phyloP scores from a whole-genome alignment of 2,329 filamentous ascomycete genomes.

The Zymoseptoria tritici region DNA sequence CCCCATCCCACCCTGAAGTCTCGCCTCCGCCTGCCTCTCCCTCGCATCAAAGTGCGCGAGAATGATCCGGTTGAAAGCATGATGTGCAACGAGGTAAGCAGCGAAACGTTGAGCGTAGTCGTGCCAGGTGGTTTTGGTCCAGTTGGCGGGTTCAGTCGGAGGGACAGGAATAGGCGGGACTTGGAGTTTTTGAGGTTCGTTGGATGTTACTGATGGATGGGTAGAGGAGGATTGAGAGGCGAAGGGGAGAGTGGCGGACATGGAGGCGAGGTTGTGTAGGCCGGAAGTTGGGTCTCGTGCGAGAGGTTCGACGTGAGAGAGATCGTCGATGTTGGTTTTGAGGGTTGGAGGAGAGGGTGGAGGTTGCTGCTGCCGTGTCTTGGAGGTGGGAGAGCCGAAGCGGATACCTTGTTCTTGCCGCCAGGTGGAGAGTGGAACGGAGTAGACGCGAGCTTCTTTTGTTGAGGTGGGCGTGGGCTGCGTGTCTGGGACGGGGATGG shows the following conservation, averaged over 20 bases:
- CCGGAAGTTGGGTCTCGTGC: slow-evolving; percentile 39
- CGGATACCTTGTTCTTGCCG: slow-evolving; percentile 19
- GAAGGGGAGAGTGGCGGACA: slow-evolving; percentile 51
- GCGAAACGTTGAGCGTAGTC: slow-evolving; percentile 48
- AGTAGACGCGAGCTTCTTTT: slow-evolving; percentile 27
- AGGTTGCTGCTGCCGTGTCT: slow-evolving; percentile 8
- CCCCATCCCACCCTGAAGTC: slow-evolving; percentile 34
- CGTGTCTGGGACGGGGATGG: slow-evolving; percentile 7
- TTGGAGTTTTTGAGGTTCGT: slow-evolving; percentile 35
- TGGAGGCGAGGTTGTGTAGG: slow-evolving; percentile 47
- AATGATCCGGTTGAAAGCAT: slow-evolving; percentile 48
- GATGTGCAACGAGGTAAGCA: slow-evolving; percentile 51
- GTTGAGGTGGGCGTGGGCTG: slow-evolving; percentile 4
- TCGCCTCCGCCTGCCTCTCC: slow-evolving; percentile 33
- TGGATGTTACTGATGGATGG: slow-evolving; percentile 33
- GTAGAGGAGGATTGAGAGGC: slow-evolving; percentile 45
- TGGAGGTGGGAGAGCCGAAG: slow-evolving; percentile 8
- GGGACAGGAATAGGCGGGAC: slow-evolving; percentile 44
- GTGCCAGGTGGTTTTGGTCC: slow-evolving; percentile 44
- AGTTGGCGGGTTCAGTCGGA: slow-evolving; percentile 33
- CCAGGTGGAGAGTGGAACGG: slow-evolving; percentile 28
- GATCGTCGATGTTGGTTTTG: slow-evolving; percentile 36
- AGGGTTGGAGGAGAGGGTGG: slow-evolving; percentile 7
- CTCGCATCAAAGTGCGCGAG: slow-evolving; percentile 49
- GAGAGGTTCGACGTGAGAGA: slow-evolving; percentile 41